phyloP scores from a whole-genome alignment of 192 early-diverging fungal genomes.

The Gaertneriomyces sp. region DNA sequence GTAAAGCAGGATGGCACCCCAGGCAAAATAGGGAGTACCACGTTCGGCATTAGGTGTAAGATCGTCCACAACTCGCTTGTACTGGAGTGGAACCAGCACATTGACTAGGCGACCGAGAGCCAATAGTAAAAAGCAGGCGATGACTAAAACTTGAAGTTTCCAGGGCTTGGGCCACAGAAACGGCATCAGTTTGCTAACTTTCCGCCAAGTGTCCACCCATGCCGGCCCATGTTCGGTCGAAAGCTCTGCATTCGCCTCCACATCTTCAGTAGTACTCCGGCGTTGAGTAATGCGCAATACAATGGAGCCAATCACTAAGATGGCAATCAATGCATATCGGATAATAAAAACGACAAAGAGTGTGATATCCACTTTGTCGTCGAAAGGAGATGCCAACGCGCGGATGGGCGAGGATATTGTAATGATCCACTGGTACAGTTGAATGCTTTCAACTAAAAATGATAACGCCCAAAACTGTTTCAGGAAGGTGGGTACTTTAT shows the following conservation, averaged over 20 bases:
- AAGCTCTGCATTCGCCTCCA: constrained; percentile 26
- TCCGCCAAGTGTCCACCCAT: constrained; percentile 22
- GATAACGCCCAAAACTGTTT: constrained; percentile 47
- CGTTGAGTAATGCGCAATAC: background rate
- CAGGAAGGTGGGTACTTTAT: constrained; percentile 11
- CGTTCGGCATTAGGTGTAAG: constrained; percentile 43
- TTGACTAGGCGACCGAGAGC: constrained; percentile 63
- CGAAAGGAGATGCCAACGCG: background rate
- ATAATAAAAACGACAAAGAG: constrained; percentile 41
- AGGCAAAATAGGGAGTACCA: constrained; percentile 41
- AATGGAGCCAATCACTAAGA: constrained; percentile 27
- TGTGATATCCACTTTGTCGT: constrained; percentile 35
- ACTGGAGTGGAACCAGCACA: constrained; percentile 77
- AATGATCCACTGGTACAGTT: constrained; percentile 44
- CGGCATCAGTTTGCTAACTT: constrained; percentile 65
- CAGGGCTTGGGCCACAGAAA: constrained; percentile 76
- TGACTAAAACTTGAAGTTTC: constrained; percentile 63
- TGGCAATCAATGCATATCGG: constrained; percentile 41
- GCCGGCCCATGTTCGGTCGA: background rate
- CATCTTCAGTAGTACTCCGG: background rate
- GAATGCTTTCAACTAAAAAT: constrained; percentile 38
- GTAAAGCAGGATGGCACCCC: constrained; percentile 58
- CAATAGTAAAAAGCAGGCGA: constrained; percentile 66
- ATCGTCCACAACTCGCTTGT: constrained; percentile 75
- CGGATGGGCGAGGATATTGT: background rate